Conservation (phyloP, 345 rosid species). For the Clausena lansium region DNA sequence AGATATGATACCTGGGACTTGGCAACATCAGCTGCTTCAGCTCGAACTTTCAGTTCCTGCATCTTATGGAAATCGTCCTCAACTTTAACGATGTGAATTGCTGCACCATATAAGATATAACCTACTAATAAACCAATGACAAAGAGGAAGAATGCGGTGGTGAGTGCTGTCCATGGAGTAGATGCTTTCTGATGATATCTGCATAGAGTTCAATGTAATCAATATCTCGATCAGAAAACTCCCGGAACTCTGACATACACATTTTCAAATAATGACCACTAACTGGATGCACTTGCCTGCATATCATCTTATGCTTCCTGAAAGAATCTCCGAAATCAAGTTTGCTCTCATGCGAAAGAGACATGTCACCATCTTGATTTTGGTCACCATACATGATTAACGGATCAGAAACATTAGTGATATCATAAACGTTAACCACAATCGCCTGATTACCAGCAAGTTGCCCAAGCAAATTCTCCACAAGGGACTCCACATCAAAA, state of each 20-base stretch:
- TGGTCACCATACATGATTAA: slow-evolving; percentile 88
- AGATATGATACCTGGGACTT: slow-evolving; percentile 67
- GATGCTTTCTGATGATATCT: slow-evolving; percentile 93
- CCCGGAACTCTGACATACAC: slow-evolving; percentile 4
- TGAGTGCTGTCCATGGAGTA: slow-evolving; percentile 62
- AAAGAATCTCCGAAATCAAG: slow-evolving; percentile 97
- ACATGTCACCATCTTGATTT: slow-evolving; percentile 72
- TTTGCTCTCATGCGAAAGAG: slow-evolving; percentile 73
- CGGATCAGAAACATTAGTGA: slow-evolving; percentile 80
- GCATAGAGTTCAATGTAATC: slow-evolving; percentile 17
- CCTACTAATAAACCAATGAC: slow-evolving; percentile 78
- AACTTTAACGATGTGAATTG: slow-evolving; percentile 76
- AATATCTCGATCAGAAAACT: slow-evolving; percentile 11
- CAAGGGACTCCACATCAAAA: slow-evolving; percentile 98
- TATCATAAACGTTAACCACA: slow-evolving; percentile 86
- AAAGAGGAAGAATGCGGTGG: slow-evolving; percentile 66
- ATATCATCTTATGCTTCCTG: slow-evolving; percentile 89
- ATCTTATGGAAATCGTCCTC: slow-evolving; percentile 86
- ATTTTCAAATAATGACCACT: neutral
- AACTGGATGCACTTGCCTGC: slow-evolving; percentile 53
- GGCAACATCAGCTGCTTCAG: slow-evolving; percentile 98
- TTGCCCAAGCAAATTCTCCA: slow-evolving; percentile 94
- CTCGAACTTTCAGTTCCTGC: slow-evolving; percentile 78
- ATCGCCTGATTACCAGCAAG: slow-evolving; percentile 95
- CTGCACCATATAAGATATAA: slow-evolving; percentile 77